Conservation (phyloP, 2,329 filamentous ascomycete genomes). For the Neopestalotiopsis clavispora region DNA sequence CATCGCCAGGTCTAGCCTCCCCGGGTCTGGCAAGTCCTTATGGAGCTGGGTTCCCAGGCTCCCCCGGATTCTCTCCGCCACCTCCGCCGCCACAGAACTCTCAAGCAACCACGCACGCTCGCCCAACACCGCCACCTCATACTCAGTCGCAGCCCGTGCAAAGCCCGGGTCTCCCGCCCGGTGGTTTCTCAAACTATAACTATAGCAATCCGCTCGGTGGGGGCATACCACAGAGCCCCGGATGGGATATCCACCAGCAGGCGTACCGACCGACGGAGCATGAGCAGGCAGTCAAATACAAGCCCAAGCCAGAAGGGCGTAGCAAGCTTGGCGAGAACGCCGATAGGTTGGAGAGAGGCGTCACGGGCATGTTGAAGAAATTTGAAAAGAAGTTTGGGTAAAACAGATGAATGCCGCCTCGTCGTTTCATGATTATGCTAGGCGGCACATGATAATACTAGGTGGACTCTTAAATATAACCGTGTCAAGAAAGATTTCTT, state of each 20-base stretch:
- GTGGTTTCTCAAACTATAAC: conserved; percentile 62
- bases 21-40: conserved; percentile 48
- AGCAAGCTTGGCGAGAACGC: conserved; percentile 68
- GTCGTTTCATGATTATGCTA: not conserved
- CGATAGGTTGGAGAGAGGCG: conserved; percentile 70
- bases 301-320: conserved; percentile 45
- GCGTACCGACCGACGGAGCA: conserved; percentile 71
- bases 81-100: conserved; percentile 32
- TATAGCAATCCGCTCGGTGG: conserved; percentile 33
- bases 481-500: no score
- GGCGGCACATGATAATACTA: not conserved
- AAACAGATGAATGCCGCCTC: conserved; percentile 14
- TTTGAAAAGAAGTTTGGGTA: conserved; percentile 76
- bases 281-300: conserved; percentile 53
- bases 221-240: conserved; percentile 28
- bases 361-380: conserved; percentile 76
- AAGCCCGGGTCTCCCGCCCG: conserved; percentile 45
- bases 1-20: conserved; percentile 37
- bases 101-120: conserved; percentile 1
- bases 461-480: not conserved
- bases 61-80: conserved; percentile 48
- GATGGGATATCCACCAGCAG: conserved; percentile 71
- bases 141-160: conserved; percentile 35
- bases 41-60: conserved; percentile 48
- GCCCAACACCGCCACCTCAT: conserved; percentile 17